phyloP scores from a whole-genome alignment of 768 basidiomycete species.

The Russula emetica region DNA sequence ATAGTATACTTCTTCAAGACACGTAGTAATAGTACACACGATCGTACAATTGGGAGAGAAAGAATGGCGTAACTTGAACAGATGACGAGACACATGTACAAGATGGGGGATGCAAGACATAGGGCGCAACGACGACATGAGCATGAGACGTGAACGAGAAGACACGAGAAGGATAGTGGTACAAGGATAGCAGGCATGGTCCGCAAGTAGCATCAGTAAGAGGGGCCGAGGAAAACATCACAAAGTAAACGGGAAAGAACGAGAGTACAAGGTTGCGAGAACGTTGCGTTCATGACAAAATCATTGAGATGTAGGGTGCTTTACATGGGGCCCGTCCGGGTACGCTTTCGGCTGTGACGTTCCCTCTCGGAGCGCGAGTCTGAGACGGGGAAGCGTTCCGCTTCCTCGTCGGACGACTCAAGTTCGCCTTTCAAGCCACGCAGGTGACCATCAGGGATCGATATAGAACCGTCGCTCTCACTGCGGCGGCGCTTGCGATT shows the following conservation, averaged over 20 bases:
- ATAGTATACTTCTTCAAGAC: conserved; percentile 23
- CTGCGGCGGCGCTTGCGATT: conserved; percentile 21
- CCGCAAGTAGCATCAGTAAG: conserved; percentile 6
- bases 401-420: conserved; percentile 21
- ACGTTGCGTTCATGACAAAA: conserved; percentile 10
- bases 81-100: conserved; percentile 23
- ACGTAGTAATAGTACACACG: conserved; percentile 16
- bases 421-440: conserved; percentile 12
- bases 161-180: conserved; percentile 11
- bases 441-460: conserved; percentile 13
- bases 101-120: conserved; percentile 20
- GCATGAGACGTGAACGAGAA: conserved; percentile 16
- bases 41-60: conserved; percentile 15
- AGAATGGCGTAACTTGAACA: conserved; percentile 1
- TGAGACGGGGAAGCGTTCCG: conserved; percentile 23
- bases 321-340: conserved; percentile 25
- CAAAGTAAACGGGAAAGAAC: conserved; percentile 2
- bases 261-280: not conserved
- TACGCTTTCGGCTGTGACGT: conserved; percentile 20
- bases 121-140: conserved; percentile 16
- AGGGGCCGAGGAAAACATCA: conserved; percentile 8
- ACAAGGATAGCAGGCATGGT: conserved; percentile 22
- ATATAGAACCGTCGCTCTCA: conserved; percentile 9
- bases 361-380: conserved; percentile 26
- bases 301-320: not conserved